Conservation (phyloP, 306 rosid genomes). For the Cucurbita argyrosperma region DNA sequence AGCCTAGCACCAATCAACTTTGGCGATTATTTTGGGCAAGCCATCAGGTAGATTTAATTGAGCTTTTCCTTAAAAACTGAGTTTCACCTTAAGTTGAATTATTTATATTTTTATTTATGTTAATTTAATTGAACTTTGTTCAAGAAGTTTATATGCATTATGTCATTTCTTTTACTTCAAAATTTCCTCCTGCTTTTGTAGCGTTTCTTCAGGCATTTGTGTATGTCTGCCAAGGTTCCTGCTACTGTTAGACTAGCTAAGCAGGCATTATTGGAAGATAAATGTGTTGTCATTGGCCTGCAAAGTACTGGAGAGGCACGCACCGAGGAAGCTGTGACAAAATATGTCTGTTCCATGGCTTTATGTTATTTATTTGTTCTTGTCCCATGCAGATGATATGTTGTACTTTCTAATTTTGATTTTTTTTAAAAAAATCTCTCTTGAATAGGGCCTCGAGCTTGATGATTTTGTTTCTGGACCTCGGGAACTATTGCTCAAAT, state of each 20-base stretch:
- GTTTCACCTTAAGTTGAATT: not conserved
- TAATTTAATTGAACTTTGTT: not conserved
- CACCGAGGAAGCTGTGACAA: slow-evolving; percentile 94
- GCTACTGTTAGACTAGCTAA: slow-evolving; percentile 80
- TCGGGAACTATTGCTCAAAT: slow-evolving; percentile 82
- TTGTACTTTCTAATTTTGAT: slow-evolving; percentile 4
- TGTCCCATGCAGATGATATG: slow-evolving; percentile 8
- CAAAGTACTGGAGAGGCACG: slow-evolving; percentile 99
- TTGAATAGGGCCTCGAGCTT: slow-evolving; percentile 73
- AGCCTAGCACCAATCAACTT: slow-evolving; percentile 68
- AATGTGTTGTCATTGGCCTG: slow-evolving; percentile 93
- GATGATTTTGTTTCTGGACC: slow-evolving; percentile 99
- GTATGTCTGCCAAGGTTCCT: slow-evolving; percentile 99
- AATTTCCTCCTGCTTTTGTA: slow-evolving; percentile 27
- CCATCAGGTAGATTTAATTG: slow-evolving; percentile 54
- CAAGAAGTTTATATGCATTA: not conserved
- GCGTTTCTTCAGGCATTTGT: slow-evolving; percentile 97
- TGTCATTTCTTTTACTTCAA: slow-evolving; percentile 11
- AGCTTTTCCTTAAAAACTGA: not conserved
- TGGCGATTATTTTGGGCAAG: slow-evolving; percentile 99
- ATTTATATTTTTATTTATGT: not conserved
- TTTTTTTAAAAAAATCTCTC: not conserved
- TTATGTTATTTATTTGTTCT: slow-evolving; percentile 6
- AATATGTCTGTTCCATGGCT: slow-evolving; percentile 57
- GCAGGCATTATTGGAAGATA: slow-evolving; percentile 62